Percentiles rank a stretch among this genome's conserved stretches.
Evolutionary conservation across 345 rosid species (phyloP).

Genomic region (Clausena lansium): DNA sequence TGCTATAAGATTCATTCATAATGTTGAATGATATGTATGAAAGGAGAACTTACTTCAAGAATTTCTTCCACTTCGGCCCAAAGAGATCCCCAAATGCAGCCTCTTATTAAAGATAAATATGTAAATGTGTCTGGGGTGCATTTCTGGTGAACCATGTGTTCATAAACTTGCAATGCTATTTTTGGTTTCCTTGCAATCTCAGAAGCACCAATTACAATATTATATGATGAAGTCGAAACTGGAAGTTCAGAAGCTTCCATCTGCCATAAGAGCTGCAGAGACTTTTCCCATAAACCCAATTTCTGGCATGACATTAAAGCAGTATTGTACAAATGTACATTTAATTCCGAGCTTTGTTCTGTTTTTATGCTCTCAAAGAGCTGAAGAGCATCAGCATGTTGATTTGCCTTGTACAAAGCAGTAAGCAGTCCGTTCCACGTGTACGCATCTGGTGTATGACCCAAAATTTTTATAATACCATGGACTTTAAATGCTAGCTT

Average conservation of each 20-base stretch:
- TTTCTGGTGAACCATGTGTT: slow-evolving; percentile 57
- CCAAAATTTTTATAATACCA: slow-evolving; percentile 41
- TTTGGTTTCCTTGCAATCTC: slow-evolving; percentile 67
- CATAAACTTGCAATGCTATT: slow-evolving; percentile 68
- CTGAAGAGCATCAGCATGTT: slow-evolving; percentile 53
- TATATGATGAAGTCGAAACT: slow-evolving; percentile 54
- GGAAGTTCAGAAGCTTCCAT: slow-evolving; percentile 56
- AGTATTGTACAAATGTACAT: slow-evolving; percentile 53
- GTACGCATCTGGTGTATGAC: slow-evolving; percentile 65
- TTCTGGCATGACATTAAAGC: slow-evolving; percentile 75
- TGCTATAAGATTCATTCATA: background rate
- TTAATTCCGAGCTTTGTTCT: slow-evolving; percentile 32
- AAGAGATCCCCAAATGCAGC: slow-evolving; percentile 79
- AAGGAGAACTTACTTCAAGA: slow-evolving; percentile 41
- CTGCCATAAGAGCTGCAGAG: slow-evolving; percentile 74
- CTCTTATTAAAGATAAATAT: slow-evolving; percentile 58
- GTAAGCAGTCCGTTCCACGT: slow-evolving; percentile 74
- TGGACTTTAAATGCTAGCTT: slow-evolving; percentile 59
- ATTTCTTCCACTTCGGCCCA: slow-evolving; percentile 69
- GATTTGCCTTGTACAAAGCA: slow-evolving; percentile 58
- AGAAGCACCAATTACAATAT: slow-evolving; percentile 66
- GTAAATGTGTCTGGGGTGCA: slow-evolving; percentile 64
- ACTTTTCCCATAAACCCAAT: slow-evolving; percentile 73
- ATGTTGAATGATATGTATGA: background rate
- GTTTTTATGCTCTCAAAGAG: slow-evolving; percentile 57